Evolutionary conservation across 1,284 basidiomycete species (phyloP).

Genomic region (Thelephora terrestris): DNA sequence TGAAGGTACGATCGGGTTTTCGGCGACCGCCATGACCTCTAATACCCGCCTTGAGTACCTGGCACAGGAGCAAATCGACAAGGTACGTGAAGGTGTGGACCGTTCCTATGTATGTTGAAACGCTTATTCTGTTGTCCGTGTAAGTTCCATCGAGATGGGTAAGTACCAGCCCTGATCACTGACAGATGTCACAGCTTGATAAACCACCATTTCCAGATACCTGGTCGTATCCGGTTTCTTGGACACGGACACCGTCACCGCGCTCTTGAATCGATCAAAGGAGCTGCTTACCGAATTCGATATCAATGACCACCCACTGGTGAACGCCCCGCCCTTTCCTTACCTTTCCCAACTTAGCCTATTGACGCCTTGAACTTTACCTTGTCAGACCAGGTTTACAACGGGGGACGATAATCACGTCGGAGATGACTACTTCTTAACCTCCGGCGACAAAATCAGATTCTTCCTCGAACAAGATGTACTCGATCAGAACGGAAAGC

Average conservation of each 20-base stretch:
- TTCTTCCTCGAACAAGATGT: slow-evolving; percentile 86
- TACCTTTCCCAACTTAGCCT: background rate
- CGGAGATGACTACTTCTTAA: slow-evolving; percentile 89
- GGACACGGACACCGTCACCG: slow-evolving; percentile 40
- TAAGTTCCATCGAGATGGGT: slow-evolving; percentile 45
- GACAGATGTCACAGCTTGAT: background rate
- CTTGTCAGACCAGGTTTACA: slow-evolving; percentile 76
- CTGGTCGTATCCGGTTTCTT: slow-evolving; percentile 73
- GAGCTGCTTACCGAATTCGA: slow-evolving; percentile 70
- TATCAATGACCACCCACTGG: slow-evolving; percentile 73
- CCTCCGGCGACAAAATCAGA: slow-evolving; percentile 85
- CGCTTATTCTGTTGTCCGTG: background rate
- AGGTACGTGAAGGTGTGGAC: slow-evolving; percentile 24
- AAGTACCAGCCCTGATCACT: slow-evolving; percentile 8
- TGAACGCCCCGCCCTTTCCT: slow-evolving; percentile 23
- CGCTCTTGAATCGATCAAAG: slow-evolving; percentile 61
- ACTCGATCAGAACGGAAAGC: slow-evolving; percentile 47
- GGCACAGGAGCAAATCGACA: slow-evolving; percentile 38
- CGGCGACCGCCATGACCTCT: background rate
- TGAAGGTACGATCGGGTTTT: too few species aligned
- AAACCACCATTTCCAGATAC: slow-evolving; percentile 42
- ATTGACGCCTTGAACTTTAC: background rate
- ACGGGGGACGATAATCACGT: slow-evolving; percentile 71
- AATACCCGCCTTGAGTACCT: slow-evolving; percentile 29
- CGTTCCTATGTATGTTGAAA: background rate